A percentile compares a stretch with the other conserved stretches of the same genome.
Conservation (phyloP, 352 stramenopile species). For the Pythium angustatum region DNA sequence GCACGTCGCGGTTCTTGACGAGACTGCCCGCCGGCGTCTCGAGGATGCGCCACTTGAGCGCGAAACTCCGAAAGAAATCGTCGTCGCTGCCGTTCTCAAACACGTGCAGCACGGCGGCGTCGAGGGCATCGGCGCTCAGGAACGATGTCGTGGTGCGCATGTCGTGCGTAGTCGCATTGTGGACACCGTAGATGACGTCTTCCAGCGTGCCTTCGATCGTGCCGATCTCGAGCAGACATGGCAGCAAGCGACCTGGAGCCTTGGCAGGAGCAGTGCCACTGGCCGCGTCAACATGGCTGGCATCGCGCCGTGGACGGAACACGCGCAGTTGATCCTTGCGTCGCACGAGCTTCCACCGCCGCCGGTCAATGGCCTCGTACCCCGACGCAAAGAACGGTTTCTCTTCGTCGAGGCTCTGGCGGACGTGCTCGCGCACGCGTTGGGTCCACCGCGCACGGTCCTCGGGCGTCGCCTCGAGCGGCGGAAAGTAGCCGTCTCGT, state of each 20-base stretch:
- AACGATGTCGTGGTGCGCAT: constrained; percentile 27
- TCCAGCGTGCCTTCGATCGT: constrained; percentile 32
- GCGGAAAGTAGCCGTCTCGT: constrained; percentile 19
- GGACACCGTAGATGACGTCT: constrained; percentile 31
- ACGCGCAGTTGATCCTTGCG: constrained; percentile 29
- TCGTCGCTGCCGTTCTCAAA: constrained; percentile 20
- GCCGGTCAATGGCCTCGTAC: constrained; percentile 13
- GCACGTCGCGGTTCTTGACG: constrained; percentile 28
- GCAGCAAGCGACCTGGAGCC: background rate
- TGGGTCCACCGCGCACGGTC: constrained; percentile 7
- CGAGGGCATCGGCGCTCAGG: constrained; percentile 22
- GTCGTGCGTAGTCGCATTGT: constrained; percentile 21
- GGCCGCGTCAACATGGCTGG: no score
- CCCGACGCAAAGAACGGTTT: constrained; percentile 9
- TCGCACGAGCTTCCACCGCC: constrained; percentile 21
- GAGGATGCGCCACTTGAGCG: constrained; percentile 31
- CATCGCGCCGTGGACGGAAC: constrained; percentile 12
- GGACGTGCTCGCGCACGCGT: constrained; percentile 13
- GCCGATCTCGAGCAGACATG: constrained; percentile 25
- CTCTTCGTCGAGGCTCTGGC: constrained; percentile 8
- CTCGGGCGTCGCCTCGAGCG: constrained; percentile 12
- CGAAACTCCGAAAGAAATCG: constrained; percentile 23
- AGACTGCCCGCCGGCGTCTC: constrained; percentile 16
- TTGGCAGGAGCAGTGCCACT: no score
- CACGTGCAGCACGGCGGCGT: constrained; percentile 26